phyloP scores from a whole-genome alignment of 371 early-diverging fungal genomes.

The Mortierella sp. region DNA sequence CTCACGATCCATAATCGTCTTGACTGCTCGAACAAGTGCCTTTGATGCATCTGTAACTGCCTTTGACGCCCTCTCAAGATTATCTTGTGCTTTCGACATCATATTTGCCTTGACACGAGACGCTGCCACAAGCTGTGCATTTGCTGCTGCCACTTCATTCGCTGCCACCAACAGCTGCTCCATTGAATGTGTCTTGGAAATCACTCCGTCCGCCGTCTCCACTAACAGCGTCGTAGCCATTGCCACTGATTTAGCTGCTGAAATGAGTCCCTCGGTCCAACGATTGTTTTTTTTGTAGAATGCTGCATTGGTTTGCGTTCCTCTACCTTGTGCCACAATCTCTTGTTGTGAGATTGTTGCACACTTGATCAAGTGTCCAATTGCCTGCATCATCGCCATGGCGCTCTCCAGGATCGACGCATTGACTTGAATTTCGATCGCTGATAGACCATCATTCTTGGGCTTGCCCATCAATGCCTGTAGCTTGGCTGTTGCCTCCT shows the following conservation, averaged over 20 bases:
- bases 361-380: constrained; percentile 92
- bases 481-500: constrained; percentile 89
- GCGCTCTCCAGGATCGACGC: constrained; percentile 92
- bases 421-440: constrained; percentile 89
- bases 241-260: constrained; percentile 97
- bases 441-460: constrained; percentile 77
- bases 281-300: constrained; percentile 99
- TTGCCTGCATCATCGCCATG: constrained; percentile 94
- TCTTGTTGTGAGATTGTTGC: constrained; percentile 97
- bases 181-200: constrained; percentile 89
- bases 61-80: constrained; percentile 92
- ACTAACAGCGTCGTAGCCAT: constrained; percentile 92
- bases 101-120: constrained; percentile 94
- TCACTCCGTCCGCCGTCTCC: constrained; percentile 97
- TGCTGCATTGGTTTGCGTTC: constrained; percentile 83
- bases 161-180: constrained; percentile 97
- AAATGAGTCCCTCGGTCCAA: constrained; percentile 98
- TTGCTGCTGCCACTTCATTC: constrained; percentile 95
- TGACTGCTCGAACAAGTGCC: constrained; percentile 93
- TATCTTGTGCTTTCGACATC: constrained; percentile 92
- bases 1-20: constrained; percentile 84
- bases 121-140: constrained; percentile 96
- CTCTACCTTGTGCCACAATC: constrained; percentile 95
- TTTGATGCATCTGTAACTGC: constrained; percentile 93
- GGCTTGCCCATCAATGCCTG: constrained; percentile 85